Base-by-base conservation (phyloP, 495 filamentous ascomycete genomes). In the Baudoinia panamericana region DNA sequence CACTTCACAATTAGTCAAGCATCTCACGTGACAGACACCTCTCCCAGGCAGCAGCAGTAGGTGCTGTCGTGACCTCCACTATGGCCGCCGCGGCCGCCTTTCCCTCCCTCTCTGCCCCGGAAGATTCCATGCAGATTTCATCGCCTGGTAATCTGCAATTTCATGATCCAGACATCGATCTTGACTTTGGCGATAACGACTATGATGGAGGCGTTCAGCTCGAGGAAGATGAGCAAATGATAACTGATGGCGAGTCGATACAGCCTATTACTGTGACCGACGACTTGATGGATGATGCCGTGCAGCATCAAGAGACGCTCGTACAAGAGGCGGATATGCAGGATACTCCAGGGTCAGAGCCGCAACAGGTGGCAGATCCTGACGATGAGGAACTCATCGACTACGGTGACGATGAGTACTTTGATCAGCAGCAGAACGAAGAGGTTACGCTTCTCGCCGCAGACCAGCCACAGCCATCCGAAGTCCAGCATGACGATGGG, bases 121-220 rank as follows among this genome's bases (percentile, higher is more conserved):
- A 65, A 18, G 70, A 71, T 43, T 59, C 59, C 29, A 73, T 73
- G 70, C 68, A 73, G 46, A 66, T 72, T 13, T 61, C 62, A n/a
- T 64, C 66, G 20, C 65, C 71, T 39, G 49, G 57, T 39, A 63
- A 60, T 34, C 55, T 53, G 41, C 27, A 30, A 22, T 52, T 62
- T 28, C 70, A 65, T 29, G 77, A 83, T 53, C 76, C 82, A 46
- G 81, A 84, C 41, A 80, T 84, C 48, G 79, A 84, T 47, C 64
- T 84, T 47, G 80, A 86, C 53, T 61, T 39, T 30, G 25, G 80
- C 28, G 75, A 82, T 43, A 72, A 73, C 45, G 78, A 84, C 46
- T 69, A 73, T n/a, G 73, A 69, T 41, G 69, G 67, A 39, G 56
- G 53, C 15, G 37, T 31, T 9, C 45, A 56, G 1, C 46, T 59